These are phyloP conservation scores for Thermothielavioides terrestris DNA, from an alignment of 495 filamentous ascomycete genomes.

Conservation along the genomic window DNA sequence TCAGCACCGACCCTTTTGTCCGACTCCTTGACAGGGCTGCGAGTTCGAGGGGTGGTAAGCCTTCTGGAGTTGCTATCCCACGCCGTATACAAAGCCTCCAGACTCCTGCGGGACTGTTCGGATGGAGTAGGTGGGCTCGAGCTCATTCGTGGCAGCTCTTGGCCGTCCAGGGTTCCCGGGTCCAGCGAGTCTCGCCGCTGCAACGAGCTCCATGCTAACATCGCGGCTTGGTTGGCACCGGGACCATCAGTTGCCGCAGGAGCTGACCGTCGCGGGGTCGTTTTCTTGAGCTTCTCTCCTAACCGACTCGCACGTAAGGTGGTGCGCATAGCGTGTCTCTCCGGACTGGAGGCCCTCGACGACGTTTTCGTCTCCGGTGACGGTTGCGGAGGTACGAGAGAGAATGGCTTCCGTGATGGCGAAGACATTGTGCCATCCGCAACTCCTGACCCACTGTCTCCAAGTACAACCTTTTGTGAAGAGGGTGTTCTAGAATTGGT, in stretches of 20 bases:
- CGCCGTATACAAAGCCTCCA: constrained; percentile 18
- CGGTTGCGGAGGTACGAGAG: constrained; percentile 11
- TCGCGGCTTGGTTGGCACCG: constrained; percentile 75
- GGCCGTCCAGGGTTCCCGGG: neutral
- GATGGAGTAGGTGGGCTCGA: constrained; percentile 14
- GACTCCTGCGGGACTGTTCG: constrained; percentile 21
- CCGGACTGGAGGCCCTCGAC: constrained; percentile 68
- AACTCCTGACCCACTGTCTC: constrained; percentile 9
- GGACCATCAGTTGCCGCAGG: constrained; percentile 30
- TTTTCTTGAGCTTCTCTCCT: constrained; percentile 50
- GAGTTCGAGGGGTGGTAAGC: constrained; percentile 24
- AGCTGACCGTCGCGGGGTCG: constrained; percentile 33
- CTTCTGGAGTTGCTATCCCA: constrained; percentile 42
- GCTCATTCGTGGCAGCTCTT: constrained; percentile 8
- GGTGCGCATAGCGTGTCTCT: constrained; percentile 74
- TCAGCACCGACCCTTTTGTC: constrained; percentile 20
- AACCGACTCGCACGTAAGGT: constrained; percentile 61
- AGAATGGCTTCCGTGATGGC: constrained; percentile 23
- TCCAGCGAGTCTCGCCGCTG: constrained; percentile 15
- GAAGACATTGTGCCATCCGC: constrained; percentile 24
- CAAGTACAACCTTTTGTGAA: constrained; percentile 31
- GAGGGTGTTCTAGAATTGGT: constrained; percentile 44
- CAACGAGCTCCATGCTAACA: constrained; percentile 67
- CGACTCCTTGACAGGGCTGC: constrained; percentile 15
- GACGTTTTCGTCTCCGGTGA: constrained; percentile 37